These are phyloP conservation scores for Solanum chaucha DNA, from an alignment of 257 asterid species.

Conservation along the genomic window DNA sequence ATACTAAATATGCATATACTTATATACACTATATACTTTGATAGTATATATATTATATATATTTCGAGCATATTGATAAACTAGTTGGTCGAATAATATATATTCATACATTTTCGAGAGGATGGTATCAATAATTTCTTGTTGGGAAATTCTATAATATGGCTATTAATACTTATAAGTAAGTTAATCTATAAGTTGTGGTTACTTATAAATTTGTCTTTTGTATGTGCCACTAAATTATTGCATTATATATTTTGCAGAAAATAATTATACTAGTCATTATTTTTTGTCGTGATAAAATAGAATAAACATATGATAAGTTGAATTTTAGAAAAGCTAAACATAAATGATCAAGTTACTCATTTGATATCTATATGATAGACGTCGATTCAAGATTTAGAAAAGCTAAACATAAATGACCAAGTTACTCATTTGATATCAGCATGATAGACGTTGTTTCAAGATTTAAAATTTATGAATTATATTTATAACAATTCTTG, in stretches of 20 bases:
- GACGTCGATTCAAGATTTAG: too few species aligned
- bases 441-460: accelerated
- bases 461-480: too few species aligned
- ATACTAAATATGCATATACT: background rate
- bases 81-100: background rate
- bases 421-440: background rate
- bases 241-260: background rate
- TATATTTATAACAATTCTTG: too few species aligned
- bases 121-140: background rate
- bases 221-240: background rate
- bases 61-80: background rate
- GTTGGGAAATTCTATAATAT: background rate
- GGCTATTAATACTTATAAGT: background rate
- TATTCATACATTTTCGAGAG: background rate
- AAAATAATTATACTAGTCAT: too few species aligned
- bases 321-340: background rate
- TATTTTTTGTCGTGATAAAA: background rate
- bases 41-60: too few species aligned
- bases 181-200: background rate
- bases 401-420: background rate
- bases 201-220: background rate
- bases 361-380: background rate
- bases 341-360: background rate
- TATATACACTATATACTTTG: too few species aligned
- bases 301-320: background rate